Evolutionary conservation across 1,139 yeast genomes (phyloP), one percentile per base, ranked within the genome.

Genomic region (Taphrina flavorubra): DNA sequence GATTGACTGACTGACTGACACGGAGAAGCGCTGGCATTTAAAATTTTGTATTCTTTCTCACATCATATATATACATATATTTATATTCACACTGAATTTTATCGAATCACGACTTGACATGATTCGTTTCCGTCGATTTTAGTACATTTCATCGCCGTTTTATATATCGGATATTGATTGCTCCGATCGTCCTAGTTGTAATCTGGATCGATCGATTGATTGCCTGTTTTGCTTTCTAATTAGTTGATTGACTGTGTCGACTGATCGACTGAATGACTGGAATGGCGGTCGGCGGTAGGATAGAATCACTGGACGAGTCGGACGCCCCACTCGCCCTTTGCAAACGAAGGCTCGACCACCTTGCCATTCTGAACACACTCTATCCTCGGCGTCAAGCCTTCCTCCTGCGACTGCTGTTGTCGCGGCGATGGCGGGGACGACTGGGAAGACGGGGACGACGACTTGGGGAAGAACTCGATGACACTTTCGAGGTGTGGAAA

Each of bases 281-380:
- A 25, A 4, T 25, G 31, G 31, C 31, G 31, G 31, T 25, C 42
- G n/a, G n/a, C n/a, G n/a, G n/a, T n/a, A n/a, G n/a, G n/a, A n/a
- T n/a, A n/a, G n/a, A n/a, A 14, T 39, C 6, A 63, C 20, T 63
- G 53, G 13, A 51, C 67, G 25, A 46, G 34, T 5, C 67, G 42
- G n/a, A 63, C 51, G 10, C 67, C 67, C 44, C 59, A 63, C 20
- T 46, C 53, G 8, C 67, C 67, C 34, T 63, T 63, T 20, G 67
- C 67, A 37, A 63, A 63, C 20, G 61, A 53, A 3, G 56, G 61
- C 34, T 63, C 61, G 51, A 63, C 67, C 18, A 53, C 61, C 20
- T 63, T 63, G 47, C 61, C 61, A 34, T 56, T 44, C 39, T 63
- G 67, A 8, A 63, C 67, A 34, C 67, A 63, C 59, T 63, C 67